These are phyloP conservation scores for Wickerhamomyces sp. DNA, from an alignment of 1,139 yeast species.

Conservation along the genomic window DNA sequence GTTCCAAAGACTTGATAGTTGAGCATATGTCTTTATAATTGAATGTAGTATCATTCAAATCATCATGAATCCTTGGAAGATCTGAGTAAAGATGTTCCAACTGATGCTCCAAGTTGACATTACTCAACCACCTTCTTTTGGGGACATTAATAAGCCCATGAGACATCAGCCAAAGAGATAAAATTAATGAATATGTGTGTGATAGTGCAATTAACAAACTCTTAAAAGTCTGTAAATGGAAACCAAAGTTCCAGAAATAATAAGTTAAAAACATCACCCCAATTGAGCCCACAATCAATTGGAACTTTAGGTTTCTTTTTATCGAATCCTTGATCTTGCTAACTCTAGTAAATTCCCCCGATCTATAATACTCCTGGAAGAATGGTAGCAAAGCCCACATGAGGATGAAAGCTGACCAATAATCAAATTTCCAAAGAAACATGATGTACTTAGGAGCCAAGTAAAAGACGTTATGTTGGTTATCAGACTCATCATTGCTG, in stretches of 20 bases:
- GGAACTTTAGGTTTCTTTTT: conserved; percentile 54
- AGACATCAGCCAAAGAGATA: conserved; percentile 83
- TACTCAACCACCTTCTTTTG: conserved; percentile 48
- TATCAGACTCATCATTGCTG: conserved; percentile 27
- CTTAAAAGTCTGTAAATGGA: conserved; percentile 54
- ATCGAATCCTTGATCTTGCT: conserved; percentile 54
- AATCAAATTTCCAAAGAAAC: conserved; percentile 64
- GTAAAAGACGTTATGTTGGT: conserved; percentile 30
- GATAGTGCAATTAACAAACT: conserved; percentile 70
- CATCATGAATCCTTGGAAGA: conserved; percentile 57
- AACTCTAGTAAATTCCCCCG: conserved; percentile 55
- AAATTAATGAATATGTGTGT: conserved; percentile 70
- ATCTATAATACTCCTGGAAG: conserved; percentile 65
- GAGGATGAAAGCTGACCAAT: conserved; percentile 74
- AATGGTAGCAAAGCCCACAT: conserved; percentile 75
- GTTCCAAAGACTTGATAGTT: conserved; percentile 47
- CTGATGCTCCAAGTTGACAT: conserved; percentile 29
- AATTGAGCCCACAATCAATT: conserved; percentile 49
- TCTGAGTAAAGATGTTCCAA: conserved; percentile 46
- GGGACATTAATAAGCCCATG: conserved; percentile 75
- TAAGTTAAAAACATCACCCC: conserved; percentile 57
- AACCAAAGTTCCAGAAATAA: conserved; percentile 56
- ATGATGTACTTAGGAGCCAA: conserved; percentile 46
- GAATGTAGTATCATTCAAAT: conserved; percentile 59
- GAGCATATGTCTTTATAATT: conserved; percentile 62